These are phyloP conservation scores for Fomitopsis pulvina DNA, from an alignment of 768 basidiomycete species.

Conservation along the genomic window DNA sequence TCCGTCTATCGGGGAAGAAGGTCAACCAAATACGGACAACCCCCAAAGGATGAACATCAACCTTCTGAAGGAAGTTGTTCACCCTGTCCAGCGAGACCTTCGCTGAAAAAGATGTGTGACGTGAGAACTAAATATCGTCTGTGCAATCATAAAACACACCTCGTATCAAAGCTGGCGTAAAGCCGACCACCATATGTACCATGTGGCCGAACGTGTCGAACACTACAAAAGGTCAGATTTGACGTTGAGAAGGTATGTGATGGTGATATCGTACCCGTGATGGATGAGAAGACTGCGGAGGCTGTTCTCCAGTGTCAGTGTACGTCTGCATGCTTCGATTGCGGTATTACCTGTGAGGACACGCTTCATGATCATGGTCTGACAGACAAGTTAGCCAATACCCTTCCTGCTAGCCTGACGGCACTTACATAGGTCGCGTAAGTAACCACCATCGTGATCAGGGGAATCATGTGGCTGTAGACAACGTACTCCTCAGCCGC, in stretches of 20 bases:
- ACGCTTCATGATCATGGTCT: conserved; percentile 34
- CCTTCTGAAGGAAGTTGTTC: conserved; percentile 32
- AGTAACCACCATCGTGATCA: conserved; percentile 62
- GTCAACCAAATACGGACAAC: not conserved
- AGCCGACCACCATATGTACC: conserved; percentile 30
- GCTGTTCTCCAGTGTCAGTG: conserved; percentile 15
- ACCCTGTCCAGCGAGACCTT: conserved; percentile 36
- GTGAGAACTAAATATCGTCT: not conserved
- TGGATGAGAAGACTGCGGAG: conserved; percentile 33
- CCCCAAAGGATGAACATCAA: not conserved
- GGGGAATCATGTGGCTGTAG: conserved; percentile 50
- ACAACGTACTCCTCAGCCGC: not conserved
- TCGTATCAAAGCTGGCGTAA: conserved; percentile 24
- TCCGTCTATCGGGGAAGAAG: conserved; percentile 9
- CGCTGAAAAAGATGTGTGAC: conserved; percentile 5
- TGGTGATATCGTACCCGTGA: conserved; percentile 19
- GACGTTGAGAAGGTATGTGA: not conserved
- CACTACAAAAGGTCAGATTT: conserved; percentile 29
- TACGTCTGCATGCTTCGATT: not conserved
- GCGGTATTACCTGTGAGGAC: conserved; percentile 25
- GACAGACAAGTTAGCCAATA: not conserved
- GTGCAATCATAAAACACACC: conserved; percentile 3
- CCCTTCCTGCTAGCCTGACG: not conserved
- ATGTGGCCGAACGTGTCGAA: conserved; percentile 57
- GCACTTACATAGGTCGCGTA: conserved; percentile 51